These are phyloP conservation scores for Neoascochyta sp. DNA, from an alignment of 2,329 filamentous ascomycete species.

Conservation along the genomic window DNA sequence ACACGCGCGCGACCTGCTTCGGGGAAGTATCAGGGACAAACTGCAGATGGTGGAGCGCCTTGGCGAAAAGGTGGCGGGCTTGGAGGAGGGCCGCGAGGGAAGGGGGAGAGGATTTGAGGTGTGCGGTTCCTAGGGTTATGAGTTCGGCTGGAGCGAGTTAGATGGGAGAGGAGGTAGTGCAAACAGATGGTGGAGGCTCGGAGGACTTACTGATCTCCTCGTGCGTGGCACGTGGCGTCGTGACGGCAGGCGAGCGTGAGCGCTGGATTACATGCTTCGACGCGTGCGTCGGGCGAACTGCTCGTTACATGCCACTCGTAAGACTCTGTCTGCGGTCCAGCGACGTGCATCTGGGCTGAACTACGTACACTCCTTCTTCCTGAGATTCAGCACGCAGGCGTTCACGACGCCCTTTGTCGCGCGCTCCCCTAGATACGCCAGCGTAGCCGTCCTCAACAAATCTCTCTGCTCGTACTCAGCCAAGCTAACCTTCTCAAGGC, in stretches of 20 bases:
- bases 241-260: too few relatives aligned
- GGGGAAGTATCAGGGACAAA: conserved; percentile 8
- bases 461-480: conserved; percentile 9
- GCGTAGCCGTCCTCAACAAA: conserved; percentile 8
- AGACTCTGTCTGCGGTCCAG: neutral
- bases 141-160: neutral
- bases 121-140: neutral
- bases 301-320: neutral
- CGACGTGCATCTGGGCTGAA: neutral
- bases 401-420: conserved; percentile 1
- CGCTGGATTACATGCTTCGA: neutral
- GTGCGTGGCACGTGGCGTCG: too few relatives aligned
- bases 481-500: conserved; percentile 8
- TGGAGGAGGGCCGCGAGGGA: neutral
- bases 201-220: too few relatives aligned
- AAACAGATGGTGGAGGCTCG: neutral
- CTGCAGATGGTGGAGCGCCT: conserved; percentile 10
- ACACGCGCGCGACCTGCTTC: conserved; percentile 13
- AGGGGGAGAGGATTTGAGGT: conserved; percentile 3
- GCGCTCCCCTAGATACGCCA: conserved; percentile 3
- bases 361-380: conserved; percentile 14
- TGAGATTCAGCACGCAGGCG: conserved; percentile 8
- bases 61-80: conserved; percentile 11
- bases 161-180: neutral
- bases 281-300: neutral